phyloP scores from a whole-genome alignment of 768 basidiomycete species.

The Boletus vinaceobasis region DNA sequence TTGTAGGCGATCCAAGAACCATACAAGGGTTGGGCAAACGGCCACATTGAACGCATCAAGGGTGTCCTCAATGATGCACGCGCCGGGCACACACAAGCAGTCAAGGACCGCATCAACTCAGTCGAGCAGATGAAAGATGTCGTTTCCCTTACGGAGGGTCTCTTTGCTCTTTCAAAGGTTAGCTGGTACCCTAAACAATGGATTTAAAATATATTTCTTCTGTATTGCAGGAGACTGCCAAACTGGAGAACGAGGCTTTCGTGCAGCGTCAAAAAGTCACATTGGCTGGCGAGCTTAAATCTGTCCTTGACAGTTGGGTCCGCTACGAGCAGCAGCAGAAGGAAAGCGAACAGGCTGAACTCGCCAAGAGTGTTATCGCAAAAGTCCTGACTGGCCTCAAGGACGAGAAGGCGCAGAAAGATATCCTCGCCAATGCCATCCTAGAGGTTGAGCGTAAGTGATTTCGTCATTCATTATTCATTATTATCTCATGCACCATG shows the following conservation, averaged over 20 bases:
- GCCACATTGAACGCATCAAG: constrained; percentile 81
- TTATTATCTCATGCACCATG: constrained; percentile 1
- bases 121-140: constrained; percentile 97
- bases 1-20: constrained; percentile 74
- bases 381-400: constrained; percentile 79
- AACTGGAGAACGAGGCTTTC: constrained; percentile 86
- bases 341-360: constrained; percentile 92
- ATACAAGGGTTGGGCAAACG: constrained; percentile 89
- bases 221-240: constrained; percentile 74
- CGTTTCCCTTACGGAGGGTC: constrained; percentile 81
- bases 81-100: constrained; percentile 86
- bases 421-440: constrained; percentile 75
- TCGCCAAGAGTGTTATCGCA: constrained; percentile 83
- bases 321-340: constrained; percentile 95
- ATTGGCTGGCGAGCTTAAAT: constrained; percentile 84
- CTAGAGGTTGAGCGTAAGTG: constrained; percentile 90
- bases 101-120: constrained; percentile 87
- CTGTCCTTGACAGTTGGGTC: constrained; percentile 96
- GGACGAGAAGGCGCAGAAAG: constrained; percentile 88
- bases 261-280: constrained; percentile 86
- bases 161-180: constrained; percentile 92
- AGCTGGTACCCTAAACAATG: constrained; percentile 1
- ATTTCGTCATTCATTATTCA: background rate
- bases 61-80: constrained; percentile 78
- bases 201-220: background rate